phyloP scores from a whole-genome alignment of 78 protist genomes.

The Diacronema lutheri region DNA sequence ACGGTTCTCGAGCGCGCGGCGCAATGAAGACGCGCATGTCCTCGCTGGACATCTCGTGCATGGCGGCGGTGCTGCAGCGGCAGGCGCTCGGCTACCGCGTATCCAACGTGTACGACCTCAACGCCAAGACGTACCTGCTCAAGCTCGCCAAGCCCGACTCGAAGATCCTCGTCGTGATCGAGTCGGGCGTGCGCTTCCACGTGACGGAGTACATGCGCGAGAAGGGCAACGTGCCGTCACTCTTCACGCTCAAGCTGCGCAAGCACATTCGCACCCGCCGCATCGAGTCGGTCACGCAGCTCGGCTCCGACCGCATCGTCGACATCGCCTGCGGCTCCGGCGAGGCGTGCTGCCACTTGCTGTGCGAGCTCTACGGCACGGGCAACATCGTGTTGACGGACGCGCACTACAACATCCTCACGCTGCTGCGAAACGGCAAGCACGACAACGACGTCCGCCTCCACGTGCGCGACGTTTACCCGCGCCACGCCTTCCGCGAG shows the following conservation, averaged over 20 bases:
- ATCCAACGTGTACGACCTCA: conserved; percentile 78
- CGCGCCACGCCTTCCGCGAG: background rate
- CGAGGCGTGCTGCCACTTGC: conserved; percentile 57
- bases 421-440: background rate
- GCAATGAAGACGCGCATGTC: conserved; percentile 1
- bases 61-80: background rate
- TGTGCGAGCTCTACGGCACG: conserved; percentile 54
- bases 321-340: conserved; percentile 78
- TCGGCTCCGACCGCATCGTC: conserved; percentile 85
- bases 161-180: conserved; percentile 61
- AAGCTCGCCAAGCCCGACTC: conserved; percentile 57
- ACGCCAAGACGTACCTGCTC: conserved; percentile 61
- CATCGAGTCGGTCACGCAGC: conserved; percentile 71
- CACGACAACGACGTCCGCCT: background rate
- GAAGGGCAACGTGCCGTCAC: conserved; percentile 73
- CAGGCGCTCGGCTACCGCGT: conserved; percentile 31
- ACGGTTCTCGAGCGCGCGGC: too few species aligned
- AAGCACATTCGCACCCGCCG: conserved; percentile 80
- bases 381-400: conserved; percentile 14
- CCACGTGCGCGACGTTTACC: background rate
- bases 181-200: conserved; percentile 86
- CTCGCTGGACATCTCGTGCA: background rate
- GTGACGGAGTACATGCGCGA: conserved; percentile 73
- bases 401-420: background rate
- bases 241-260: conserved; percentile 76